Percentiles rank a stretch among this genome's conserved stretches.
Evolutionary conservation across 2,329 filamentous ascomycete genomes (phyloP).

Genomic region (Cryphonectria parasitica): DNA sequence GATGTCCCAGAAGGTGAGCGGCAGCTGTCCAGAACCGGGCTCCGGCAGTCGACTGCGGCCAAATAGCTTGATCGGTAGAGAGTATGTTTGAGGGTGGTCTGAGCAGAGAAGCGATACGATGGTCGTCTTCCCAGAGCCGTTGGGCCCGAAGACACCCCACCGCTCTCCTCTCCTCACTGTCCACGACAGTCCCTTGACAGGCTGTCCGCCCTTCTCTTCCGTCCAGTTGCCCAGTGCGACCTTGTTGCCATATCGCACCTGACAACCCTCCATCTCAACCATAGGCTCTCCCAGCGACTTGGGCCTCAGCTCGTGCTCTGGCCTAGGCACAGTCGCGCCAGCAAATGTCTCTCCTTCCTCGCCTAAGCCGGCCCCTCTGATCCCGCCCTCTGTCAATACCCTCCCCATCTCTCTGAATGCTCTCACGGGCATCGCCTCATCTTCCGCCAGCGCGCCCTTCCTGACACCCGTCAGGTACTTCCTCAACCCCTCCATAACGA

Average conservation of each 20-base stretch:
- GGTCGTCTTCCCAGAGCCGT: slow-evolving; percentile 95
- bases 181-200: slow-evolving; percentile 74
- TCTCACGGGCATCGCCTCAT: slow-evolving; percentile 52
- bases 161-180: slow-evolving; percentile 80
- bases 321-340: slow-evolving; percentile 14
- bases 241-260: slow-evolving; percentile 78
- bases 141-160: slow-evolving; percentile 92
- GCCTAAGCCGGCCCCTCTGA: slow-evolving; percentile 43
- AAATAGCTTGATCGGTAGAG: slow-evolving; percentile 84
- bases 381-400: slow-evolving; percentile 46
- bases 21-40: slow-evolving; percentile 64
- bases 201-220: slow-evolving; percentile 55
- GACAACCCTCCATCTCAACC: slow-evolving; percentile 85
- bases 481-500: slow-evolving; percentile 60
- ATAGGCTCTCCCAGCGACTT: slow-evolving; percentile 64
- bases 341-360: slow-evolving; percentile 33
- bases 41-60: slow-evolving; percentile 79
- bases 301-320: slow-evolving; percentile 3
- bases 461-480: slow-evolving; percentile 53
- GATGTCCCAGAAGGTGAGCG: slow-evolving; percentile 90
- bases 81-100: slow-evolving; percentile 94
- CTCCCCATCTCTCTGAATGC: slow-evolving; percentile 55
- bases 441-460: slow-evolving; percentile 48
- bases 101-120: slow-evolving; percentile 90
- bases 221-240: slow-evolving; percentile 81